Base-by-base conservation (phyloP, 257 asterid species). In the Scutellaria barbata region DNA sequence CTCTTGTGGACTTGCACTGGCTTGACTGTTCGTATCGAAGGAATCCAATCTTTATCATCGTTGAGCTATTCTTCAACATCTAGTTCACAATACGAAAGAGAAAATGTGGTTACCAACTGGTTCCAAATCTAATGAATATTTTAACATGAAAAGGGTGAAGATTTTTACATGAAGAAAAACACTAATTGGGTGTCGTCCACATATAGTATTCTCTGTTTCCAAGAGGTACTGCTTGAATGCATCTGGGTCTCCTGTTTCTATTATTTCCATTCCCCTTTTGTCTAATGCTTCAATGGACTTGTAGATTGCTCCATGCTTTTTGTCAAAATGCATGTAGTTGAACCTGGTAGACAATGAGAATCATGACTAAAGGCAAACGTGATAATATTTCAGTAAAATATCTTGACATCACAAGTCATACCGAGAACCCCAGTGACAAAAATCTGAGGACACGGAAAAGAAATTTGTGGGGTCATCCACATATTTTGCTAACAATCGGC, bases 341-440 rank as follows among this genome's bases (percentile, higher is more conserved):
- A 94, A 94, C 83, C 99, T 94, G 2, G 25, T 22, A 76, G 58
- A 66, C 76, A 50, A 53, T 46, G 54, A 71, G 35, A 30, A 30
- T 30, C 35, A 30, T 30, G 35, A 30, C 3, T 30, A 30, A 30
- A 30, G 35, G 35, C 35, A 52, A 54, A n/a, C 59, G 20, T 55
- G 63, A 22, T 66, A 37, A 63, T 14, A 10, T 57, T 42, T 48
- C 67, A 43, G 57, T 40, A 42, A 48, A 40, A 43, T 55, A 42
- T 3, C 54, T 50, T 10, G 30, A 55, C 54, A 12, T 22, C n/a
- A 41, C 18, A 10, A 48, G 20, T 16, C 64, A 71, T 89, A 91
- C 99, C 99, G 85, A 50, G 98, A 81, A 52, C 99, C 99, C 99
- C 99, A 94, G 77, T 94, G 99, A 87, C 99, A 94, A 80, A 94